Evolutionary conservation across 768 basidiomycete genomes (phyloP).

Genomic region (Lepiota brunneoincarnata): DNA sequence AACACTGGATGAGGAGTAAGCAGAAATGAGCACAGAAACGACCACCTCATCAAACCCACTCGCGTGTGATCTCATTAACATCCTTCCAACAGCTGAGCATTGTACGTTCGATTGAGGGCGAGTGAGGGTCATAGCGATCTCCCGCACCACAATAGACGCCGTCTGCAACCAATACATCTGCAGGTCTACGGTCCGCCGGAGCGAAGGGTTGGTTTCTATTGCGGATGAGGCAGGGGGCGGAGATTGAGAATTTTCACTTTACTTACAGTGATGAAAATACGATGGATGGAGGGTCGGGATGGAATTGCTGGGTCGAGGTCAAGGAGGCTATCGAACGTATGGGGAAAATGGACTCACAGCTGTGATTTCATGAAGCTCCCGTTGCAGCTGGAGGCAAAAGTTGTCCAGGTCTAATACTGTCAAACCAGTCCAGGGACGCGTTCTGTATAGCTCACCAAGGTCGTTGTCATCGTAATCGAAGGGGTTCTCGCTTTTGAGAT

Average conservation of each 20-base stretch:
- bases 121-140: too few species aligned
- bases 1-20: too few species aligned
- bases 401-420: background rate
- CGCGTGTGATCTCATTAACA: background rate
- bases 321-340: too few species aligned
- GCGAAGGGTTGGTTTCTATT: background rate
- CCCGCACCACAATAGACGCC: background rate
- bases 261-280: background rate
- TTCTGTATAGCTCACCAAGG: background rate
- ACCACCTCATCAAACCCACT: background rate
- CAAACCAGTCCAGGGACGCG: too few species aligned
- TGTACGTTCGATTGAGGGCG: background rate
- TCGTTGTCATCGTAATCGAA: conserved; percentile 1
- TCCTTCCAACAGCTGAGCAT: background rate
- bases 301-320: background rate
- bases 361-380: conserved; percentile 1
- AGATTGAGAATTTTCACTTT: too few species aligned
- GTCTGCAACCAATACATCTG: background rate
- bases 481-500: background rate
- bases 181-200: background rate
- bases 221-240: too few species aligned
- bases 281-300: background rate
- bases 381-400: background rate
- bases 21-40: too few species aligned
- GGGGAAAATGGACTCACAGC: background rate